Percentiles rank a stretch among this genome's conserved stretches.
phyloP scores from a whole-genome alignment of 495 filamentous ascomycete species.

The Annulohypoxylon bovei region DNA sequence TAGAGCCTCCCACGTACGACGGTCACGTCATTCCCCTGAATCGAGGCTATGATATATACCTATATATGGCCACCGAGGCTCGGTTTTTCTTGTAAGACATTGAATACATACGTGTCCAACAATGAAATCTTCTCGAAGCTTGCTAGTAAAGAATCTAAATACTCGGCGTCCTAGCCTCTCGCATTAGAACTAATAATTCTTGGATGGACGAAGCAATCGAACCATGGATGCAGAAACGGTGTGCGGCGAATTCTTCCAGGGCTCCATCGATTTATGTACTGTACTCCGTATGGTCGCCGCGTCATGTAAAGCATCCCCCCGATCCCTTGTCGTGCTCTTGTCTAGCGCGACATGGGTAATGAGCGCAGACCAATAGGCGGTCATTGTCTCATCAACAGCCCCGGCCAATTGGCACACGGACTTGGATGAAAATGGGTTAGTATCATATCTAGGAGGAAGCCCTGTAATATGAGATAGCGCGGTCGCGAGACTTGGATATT shows the following conservation, averaged over 20 bases:
- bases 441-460: conserved; percentile 17
- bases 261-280: conserved; percentile 15
- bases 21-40: conserved; percentile 30
- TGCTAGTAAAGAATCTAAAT: conserved; percentile 12
- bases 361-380: conserved; percentile 46
- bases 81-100: conserved; percentile 7
- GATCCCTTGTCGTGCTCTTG: conserved; percentile 47
- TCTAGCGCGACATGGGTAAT: conserved; percentile 49
- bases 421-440: conserved; percentile 33
- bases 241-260: conserved; percentile 35
- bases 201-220: conserved; percentile 25
- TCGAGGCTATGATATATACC: conserved; percentile 2
- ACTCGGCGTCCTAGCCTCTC: neutral
- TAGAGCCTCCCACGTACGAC: conserved; percentile 16
- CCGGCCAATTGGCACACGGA: conserved; percentile 37
- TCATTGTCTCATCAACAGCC: conserved; percentile 46
- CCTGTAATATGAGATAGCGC: conserved; percentile 32
- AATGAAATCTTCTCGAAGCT: conserved; percentile 32
- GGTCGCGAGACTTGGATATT: conserved; percentile 30
- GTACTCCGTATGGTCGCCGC: conserved; percentile 37
- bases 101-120: conserved; percentile 15
- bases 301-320: conserved; percentile 40
- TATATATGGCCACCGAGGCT: conserved; percentile 20
- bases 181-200: conserved; percentile 9
- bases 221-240: conserved; percentile 38